A percentile compares a stretch with the other conserved stretches of the same genome.
These are phyloP conservation scores for Mycena capillaripes DNA, from an alignment of 768 basidiomycete species.

Conservation along the genomic window DNA sequence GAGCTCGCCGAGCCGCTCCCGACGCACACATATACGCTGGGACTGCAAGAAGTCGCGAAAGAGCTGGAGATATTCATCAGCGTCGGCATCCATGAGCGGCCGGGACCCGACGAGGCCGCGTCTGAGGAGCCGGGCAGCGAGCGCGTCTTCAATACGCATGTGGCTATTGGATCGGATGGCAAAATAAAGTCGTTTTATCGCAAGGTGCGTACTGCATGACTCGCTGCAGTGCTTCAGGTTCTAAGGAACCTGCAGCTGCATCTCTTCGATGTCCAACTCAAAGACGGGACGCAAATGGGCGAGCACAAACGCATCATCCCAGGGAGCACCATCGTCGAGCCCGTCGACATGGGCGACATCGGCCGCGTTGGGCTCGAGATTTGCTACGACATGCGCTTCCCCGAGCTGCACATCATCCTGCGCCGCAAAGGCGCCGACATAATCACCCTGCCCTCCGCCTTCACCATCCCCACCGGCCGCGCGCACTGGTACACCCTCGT, in stretches of 20 bases:
- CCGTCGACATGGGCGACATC: constrained; percentile 33
- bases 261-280: constrained; percentile 35
- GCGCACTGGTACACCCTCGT: constrained; percentile 37
- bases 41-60: constrained; percentile 27
- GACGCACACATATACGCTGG: constrained; percentile 32
- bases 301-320: constrained; percentile 34
- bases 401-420: constrained; percentile 36
- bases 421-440: constrained; percentile 35
- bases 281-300: constrained; percentile 20
- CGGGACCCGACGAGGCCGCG: constrained; percentile 19
- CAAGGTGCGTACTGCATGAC: constrained; percentile 19
- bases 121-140: constrained; percentile 36
- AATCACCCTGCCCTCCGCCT: constrained; percentile 34
- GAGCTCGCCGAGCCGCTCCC: constrained; percentile 31
- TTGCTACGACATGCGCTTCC: constrained; percentile 38
- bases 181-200: constrained; percentile 25
- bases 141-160: constrained; percentile 36
- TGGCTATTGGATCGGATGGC: constrained; percentile 31
- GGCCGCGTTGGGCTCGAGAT: constrained; percentile 35
- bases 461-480: constrained; percentile 35
- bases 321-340: constrained; percentile 24
- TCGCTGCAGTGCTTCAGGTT: background rate
- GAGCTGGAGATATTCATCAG: constrained; percentile 34
- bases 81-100: constrained; percentile 34
- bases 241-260: constrained; percentile 18